Percentiles rank a stretch among this genome's conserved stretches.
phyloP scores from a whole-genome alignment of 192 early-diverging fungal species.

The Endogone sp. region DNA sequence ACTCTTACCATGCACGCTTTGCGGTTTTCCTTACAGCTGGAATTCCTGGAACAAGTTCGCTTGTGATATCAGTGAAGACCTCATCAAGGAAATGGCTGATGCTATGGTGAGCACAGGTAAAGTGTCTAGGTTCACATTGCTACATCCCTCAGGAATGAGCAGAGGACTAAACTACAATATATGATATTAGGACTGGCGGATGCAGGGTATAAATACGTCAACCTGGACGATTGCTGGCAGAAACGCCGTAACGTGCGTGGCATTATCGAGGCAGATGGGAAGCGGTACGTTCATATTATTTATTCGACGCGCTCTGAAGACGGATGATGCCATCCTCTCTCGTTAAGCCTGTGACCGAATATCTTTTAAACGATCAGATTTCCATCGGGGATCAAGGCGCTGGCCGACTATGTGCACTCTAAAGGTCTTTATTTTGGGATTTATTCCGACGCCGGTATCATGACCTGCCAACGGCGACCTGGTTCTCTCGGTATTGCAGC shows the following conservation, averaged over 20 bases:
- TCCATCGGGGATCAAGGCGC: constrained; percentile 47
- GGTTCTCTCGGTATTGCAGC: constrained; percentile 28
- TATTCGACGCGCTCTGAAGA: too few species aligned
- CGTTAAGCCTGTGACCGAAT: too few species aligned
- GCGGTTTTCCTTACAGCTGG: constrained; percentile 26
- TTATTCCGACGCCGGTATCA: constrained; percentile 38
- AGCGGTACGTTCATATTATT: not conserved
- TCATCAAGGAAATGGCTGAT: constrained; percentile 48
- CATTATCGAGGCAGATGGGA: constrained; percentile 28
- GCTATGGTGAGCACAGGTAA: constrained; percentile 31
- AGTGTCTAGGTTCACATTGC: too few species aligned
- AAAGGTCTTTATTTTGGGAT: constrained; percentile 22
- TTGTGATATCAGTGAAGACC: constrained; percentile 44
- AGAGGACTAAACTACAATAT: not conserved
- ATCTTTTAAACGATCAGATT: too few species aligned
- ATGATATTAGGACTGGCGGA: constrained; percentile 29
- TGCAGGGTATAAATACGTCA: constrained; percentile 53
- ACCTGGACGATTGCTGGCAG: constrained; percentile 59
- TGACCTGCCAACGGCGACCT: constrained; percentile 48
- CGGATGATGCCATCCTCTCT: too few species aligned
- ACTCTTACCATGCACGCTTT: too few species aligned
- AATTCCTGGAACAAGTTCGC: constrained; percentile 55
- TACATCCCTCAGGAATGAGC: too few species aligned
- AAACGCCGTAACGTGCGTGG: constrained; percentile 26
- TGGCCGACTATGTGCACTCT: constrained; percentile 46